Base-by-base conservation (phyloP, 139 green algal genomes). In the Pycnococcus provasolii region DNA sequence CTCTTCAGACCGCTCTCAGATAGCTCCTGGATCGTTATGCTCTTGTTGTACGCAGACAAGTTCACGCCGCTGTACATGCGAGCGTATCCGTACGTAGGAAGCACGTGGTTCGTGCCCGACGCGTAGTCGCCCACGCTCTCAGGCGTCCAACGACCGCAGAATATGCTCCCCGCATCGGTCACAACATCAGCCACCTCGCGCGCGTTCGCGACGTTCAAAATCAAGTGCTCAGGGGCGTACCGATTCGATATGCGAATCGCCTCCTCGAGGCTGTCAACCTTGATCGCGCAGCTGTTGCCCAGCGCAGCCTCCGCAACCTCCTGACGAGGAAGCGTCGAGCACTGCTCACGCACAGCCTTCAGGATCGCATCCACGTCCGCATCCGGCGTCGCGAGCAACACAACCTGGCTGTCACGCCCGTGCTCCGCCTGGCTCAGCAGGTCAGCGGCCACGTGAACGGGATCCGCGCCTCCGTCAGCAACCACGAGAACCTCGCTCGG, bases 51-150 rank as follows among this genome's bases (percentile, higher is more conserved):
- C 1, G 82, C 81, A 72, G 98, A 93, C 48, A 98, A 74, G 4
- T 75, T 88, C 1, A 99, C 93, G 1, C 93, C 93, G 53, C 76
- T 87, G 82, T 99, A 98, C 93, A 99, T 99, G 51, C 87, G 81
- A 4, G 91, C 86, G 69, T 97, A 99, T 9, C 74, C 93, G 74
- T 98, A 98, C 4, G 93, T 99, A 3, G 93, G 93, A 66, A 99
- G 80, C 64, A 90, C 81, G 80, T 99, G 93, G 83, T 99, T 99
- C 53, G 93, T 98, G 54, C 93, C 92, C 43, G 80, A 91, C 39
- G 93, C 93, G 73, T 99, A 99, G 81, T 99, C 93, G 8, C 93
- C 93, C 40, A 99, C 91, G 37, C 77, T 90, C 83, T 98, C 93
- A 2, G 93, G 93, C 0, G 93, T 98, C 80, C 83, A 93, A 39